phyloP scores from a whole-genome alignment of 116 monocot genomes.

The Zostera marina region DNA sequence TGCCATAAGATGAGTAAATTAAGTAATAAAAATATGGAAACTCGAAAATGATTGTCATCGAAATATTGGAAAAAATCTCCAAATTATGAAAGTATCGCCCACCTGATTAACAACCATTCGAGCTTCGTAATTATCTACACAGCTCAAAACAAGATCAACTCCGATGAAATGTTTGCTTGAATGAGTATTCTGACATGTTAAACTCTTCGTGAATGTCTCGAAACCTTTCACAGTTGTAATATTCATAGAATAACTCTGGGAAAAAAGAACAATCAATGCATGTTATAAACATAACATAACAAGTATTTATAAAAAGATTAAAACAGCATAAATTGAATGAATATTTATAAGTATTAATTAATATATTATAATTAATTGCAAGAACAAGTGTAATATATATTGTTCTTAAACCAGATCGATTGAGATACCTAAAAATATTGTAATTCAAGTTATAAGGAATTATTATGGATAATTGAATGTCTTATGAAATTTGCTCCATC shows the following conservation, averaged over 20 bases:
- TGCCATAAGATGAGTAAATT: not conserved
- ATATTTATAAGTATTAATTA: no score
- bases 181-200: constrained; percentile 27
- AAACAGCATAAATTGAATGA: no score
- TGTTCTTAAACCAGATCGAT: no score
- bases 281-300: not conserved
- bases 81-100: not conserved
- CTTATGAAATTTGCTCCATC: no score
- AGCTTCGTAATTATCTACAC: constrained; percentile 98
- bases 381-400: not conserved
- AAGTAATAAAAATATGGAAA: not conserved
- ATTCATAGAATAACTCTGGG: constrained; percentile 88
- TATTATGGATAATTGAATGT: no score
- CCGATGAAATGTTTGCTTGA: constrained; percentile 26
- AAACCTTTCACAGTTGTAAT: constrained; percentile 92
- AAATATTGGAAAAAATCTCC: not conserved
- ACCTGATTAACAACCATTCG: constrained; percentile 98
- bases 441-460: no score
- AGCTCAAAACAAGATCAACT: constrained; percentile 92
- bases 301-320: not conserved
- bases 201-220: constrained; percentile 66
- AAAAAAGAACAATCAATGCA: constrained; percentile 3
- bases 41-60: not conserved
- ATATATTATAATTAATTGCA: not conserved
- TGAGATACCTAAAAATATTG: no score